A percentile compares a stretch with the other conserved stretches of the same genome.
phyloP scores from a whole-genome alignment of 176 grass and related monocot species.

The Lolium rigidum region DNA sequence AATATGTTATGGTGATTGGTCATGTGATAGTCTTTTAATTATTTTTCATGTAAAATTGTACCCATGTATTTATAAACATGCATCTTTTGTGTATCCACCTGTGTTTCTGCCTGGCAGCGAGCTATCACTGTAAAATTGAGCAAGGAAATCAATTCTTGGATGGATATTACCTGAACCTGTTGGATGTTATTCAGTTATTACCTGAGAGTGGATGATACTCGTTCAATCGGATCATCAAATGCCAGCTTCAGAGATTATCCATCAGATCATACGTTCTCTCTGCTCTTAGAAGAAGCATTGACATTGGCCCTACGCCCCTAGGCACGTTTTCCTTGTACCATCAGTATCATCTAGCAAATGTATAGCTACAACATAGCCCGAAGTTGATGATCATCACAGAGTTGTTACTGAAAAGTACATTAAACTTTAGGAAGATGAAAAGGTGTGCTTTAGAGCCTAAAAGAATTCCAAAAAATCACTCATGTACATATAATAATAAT shows the following conservation, averaged over 20 bases:
- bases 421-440: not conserved
- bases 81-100: not conserved
- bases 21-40: not conserved
- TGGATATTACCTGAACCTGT: not conserved
- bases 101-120: not conserved
- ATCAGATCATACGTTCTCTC: slow-evolving; percentile 11
- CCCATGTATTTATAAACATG: not conserved
- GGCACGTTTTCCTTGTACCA: not conserved
- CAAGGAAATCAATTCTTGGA: not conserved
- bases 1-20: slow-evolving; percentile 18
- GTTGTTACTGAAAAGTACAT: not conserved
- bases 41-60: slow-evolving; percentile 7
- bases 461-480: too few species aligned
- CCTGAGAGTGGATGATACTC: not conserved
- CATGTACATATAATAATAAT: too few species aligned
- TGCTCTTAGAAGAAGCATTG: slow-evolving; percentile 21
- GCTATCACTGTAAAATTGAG: not conserved
- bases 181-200: too few species aligned
- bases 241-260: not conserved
- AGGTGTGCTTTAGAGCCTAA: too few species aligned
- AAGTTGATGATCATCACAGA: not conserved
- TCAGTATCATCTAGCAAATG: not conserved
- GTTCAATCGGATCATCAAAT: not conserved
- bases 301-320: not conserved
- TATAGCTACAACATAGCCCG: slow-evolving; percentile 14